These are phyloP conservation scores for Imleria badia DNA, from an alignment of 768 basidiomycete genomes.

Conservation along the genomic window DNA sequence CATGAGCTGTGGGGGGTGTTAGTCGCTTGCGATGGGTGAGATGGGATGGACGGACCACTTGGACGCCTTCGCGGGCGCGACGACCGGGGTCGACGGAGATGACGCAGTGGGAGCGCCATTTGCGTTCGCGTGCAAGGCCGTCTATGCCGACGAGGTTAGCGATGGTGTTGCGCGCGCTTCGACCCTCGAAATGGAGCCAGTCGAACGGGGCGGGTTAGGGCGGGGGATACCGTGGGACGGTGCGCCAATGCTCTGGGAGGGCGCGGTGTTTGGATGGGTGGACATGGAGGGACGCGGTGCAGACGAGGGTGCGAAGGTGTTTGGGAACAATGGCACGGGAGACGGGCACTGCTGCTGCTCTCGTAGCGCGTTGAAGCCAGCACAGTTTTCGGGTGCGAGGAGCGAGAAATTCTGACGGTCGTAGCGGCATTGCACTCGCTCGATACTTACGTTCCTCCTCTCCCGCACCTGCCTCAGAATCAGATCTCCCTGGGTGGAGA, in stretches of 20 bases:
- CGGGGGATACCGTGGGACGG: conserved; percentile 25
- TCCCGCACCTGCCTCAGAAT: conserved; percentile 33
- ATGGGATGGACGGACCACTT: conserved; percentile 56
- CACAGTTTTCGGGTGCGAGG: conserved; percentile 78
- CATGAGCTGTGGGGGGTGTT: conserved; percentile 55
- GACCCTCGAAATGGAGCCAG: conserved; percentile 85
- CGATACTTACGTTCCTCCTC: conserved; percentile 36
- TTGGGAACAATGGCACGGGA: conserved; percentile 32
- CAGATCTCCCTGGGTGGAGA: conserved; percentile 47
- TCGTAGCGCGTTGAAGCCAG: conserved; percentile 26
- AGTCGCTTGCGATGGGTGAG: not conserved
- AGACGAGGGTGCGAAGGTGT: conserved; percentile 17
- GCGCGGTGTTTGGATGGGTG: conserved; percentile 32
- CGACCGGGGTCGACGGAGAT: conserved; percentile 80
- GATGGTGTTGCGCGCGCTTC: conserved; percentile 75
- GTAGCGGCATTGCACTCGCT: conserved; percentile 54
- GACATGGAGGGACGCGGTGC: conserved; percentile 36
- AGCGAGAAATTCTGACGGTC: no score
- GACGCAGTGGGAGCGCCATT: conserved; percentile 80
- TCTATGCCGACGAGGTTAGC: conserved; percentile 78
- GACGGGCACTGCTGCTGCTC: conserved; percentile 24
- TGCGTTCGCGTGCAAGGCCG: conserved; percentile 77
- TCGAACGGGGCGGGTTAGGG: conserved; percentile 71
- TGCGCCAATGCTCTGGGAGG: conserved; percentile 23
- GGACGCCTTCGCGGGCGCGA: conserved; percentile 71